Percentiles rank a stretch among this genome's conserved stretches.
Conservation (phyloP, 306 rosid species). For the Sindora glabra region DNA sequence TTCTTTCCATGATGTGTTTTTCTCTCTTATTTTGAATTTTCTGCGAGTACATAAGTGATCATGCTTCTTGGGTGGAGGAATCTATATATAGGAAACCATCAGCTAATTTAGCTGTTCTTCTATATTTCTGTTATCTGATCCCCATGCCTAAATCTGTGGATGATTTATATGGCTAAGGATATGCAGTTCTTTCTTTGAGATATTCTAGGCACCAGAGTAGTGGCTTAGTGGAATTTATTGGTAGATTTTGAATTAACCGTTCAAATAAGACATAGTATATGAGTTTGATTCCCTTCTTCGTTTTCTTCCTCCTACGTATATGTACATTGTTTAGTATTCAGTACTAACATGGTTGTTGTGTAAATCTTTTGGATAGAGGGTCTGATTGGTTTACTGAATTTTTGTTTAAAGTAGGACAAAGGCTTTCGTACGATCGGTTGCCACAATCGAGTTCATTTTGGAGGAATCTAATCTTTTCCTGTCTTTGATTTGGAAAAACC, state of each 20-base stretch:
- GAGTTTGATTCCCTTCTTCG: slow-evolving; percentile 11
- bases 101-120: slow-evolving; percentile 28
- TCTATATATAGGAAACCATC: slow-evolving; percentile 23
- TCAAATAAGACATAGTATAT: slow-evolving; percentile 22
- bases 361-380: slow-evolving; percentile 21
- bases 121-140: slow-evolving; percentile 13
- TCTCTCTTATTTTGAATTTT: background rate
- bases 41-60: slow-evolving; percentile 6
- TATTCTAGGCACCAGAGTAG: slow-evolving; percentile 32
- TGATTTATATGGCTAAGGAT: slow-evolving; percentile 27
- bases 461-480: slow-evolving; percentile 24
- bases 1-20: slow-evolving; percentile 1
- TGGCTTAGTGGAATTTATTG: slow-evolving; percentile 33
- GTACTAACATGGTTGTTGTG: slow-evolving; percentile 5
- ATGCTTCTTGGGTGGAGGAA: slow-evolving; percentile 15
- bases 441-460: slow-evolving; percentile 22
- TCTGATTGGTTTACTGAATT: slow-evolving; percentile 17
- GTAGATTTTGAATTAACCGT: slow-evolving; percentile 29
- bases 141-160: slow-evolving; percentile 44
- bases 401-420: slow-evolving; percentile 32
- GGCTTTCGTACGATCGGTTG: slow-evolving; percentile 29
- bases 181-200: slow-evolving; percentile 5
- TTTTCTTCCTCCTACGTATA: background rate
- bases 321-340: slow-evolving; percentile 15
- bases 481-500: slow-evolving; percentile 38